Evolutionary conservation across 2,329 filamentous ascomycete species (phyloP), one percentile per base, ranked within the genome.

Genomic region (Pseudogymnoascus verrucosus): DNA sequence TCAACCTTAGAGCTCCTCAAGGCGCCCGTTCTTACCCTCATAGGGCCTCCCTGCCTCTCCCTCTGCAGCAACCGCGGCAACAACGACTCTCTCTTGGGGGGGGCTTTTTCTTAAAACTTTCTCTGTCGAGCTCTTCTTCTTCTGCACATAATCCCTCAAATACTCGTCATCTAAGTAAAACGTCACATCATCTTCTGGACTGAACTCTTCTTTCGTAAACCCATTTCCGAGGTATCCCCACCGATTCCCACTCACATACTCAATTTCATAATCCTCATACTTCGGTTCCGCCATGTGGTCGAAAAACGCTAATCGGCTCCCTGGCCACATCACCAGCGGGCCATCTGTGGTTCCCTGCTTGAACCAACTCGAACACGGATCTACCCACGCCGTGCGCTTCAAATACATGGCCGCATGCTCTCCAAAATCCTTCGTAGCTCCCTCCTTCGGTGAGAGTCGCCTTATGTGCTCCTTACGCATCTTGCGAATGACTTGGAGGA

Each of bases 231-330:
- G 62, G 67, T 72, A 78, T 0, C 71, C 67, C 59, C 77, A 69
- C 39, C 63, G 47, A 59, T 69, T 69, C 23, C 40, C 64, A 34
- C 51, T 57, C 8, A 23, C 60, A 63, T 78, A 78, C 4, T 68
- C 71, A 62, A 77, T 76, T 28, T 77, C 75, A 67, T 76, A 79
- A 67, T 79, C 77, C 66, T 79, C 77, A 64, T 72, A 78, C 12
- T 77, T 71, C 1, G 76, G 75, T 10, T 69, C 67, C 57, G 74
- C 74, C 69, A 79, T 73, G 11, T 73, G 68, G 62, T 78, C 75
- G 61, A 77, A 72, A 65, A 81, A 82, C 63, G 82, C 80, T 63
- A 83, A 74, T 0, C 76, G 77, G 3, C 75, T 78, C 2, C 80
- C 81, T 1, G 80, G 80, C 77, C 78, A 83, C 2, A 83, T 73